Evolutionary conservation across 2,329 filamentous ascomycete genomes (phyloP), one percentile per base, ranked within the genome.

Genomic region (Diaporthe capsici): DNA sequence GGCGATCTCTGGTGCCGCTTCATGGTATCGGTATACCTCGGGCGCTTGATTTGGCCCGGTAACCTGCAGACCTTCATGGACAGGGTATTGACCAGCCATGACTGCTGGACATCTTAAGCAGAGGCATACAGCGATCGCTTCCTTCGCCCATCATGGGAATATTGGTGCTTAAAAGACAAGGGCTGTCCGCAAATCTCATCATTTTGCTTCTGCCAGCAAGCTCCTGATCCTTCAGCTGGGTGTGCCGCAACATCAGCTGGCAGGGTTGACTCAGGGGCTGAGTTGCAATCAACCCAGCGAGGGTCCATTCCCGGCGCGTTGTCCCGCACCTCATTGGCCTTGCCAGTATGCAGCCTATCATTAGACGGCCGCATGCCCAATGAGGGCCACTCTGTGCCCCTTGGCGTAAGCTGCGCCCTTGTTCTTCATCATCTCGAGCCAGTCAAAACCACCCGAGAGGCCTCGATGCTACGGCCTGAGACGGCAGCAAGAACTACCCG

Each of bases 1-100:
- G 15, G 65, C 31, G 6, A n/a, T 28, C 47, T 68, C 65, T 28
- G 31, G 65, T 17, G 65, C 65, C 31, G 65, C 13, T 6, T 68
- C 47, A 3, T 68, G 65, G n/a, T 53, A 53, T 2, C 15, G 47
- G 31, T 68, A 68, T 20, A 68, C 47, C 65, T 68, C 65, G 17
- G 65, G 47, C 34, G 65, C 65, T 15, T 53, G 47, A 10, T 51
- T n/a, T 28, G 49, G 31, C 13, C 22, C 22, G n/a, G 28, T n/a
- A 1, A 65, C 17, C 47, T 68, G 65, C 22, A 68, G 20, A 8
- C 65, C 65, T 53, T 68, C 65, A 68, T 68, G 65, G 65, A 22
- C 65, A 68, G 65, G 65, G 44, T 68, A 68, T 39, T 51, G 65
- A 28, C 47, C 47, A 53, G 65, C 65, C 65, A 68, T 68, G 65